Evolutionary conservation across 1,284 basidiomycete species (phyloP).

Genomic region (Cryptococcus neoformans): DNA sequence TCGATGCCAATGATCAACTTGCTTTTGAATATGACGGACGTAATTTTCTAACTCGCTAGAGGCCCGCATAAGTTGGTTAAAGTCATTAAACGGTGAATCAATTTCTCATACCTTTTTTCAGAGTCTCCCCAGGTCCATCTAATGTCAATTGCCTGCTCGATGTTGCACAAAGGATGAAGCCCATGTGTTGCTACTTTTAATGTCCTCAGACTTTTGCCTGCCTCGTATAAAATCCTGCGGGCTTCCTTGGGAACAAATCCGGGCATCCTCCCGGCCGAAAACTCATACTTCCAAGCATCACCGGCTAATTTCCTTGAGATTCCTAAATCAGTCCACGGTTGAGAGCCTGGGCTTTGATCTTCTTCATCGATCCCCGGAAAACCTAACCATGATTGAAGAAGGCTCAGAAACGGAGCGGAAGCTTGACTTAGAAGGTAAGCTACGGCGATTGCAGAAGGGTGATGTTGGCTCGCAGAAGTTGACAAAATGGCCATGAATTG

Average conservation of each 20-base stretch:
- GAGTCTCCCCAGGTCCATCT: conserved; percentile 34
- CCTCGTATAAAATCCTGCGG: conserved; percentile 39
- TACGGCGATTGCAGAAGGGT: conserved; percentile 17
- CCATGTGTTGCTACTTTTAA: conserved; percentile 35
- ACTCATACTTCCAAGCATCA: conserved; percentile 29
- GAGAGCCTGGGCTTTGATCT: conserved; percentile 20
- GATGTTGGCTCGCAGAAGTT: conserved; percentile 10
- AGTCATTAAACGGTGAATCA: not conserved
- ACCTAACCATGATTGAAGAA: conserved; percentile 44
- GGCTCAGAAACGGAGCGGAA: conserved; percentile 26
- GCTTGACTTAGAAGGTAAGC: conserved; percentile 36
- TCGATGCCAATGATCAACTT: conserved; percentile 33
- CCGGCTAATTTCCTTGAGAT: conserved; percentile 23
- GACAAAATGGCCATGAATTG: conserved; percentile 28
- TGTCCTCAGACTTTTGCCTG: conserved; percentile 36
- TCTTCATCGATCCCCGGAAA: conserved; percentile 25
- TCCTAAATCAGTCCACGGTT: conserved; percentile 46
- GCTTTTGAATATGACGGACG: conserved; percentile 19
- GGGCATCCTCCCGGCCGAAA: conserved; percentile 35
- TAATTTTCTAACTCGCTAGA: conserved; percentile 1
- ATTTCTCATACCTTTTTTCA: not conserved
- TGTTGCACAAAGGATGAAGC: conserved; percentile 34
- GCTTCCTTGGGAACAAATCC: conserved; percentile 34
- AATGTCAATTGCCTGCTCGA: conserved; percentile 10
- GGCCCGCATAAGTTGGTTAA: not conserved